Conservation (phyloP, 2,329 filamentous ascomycete genomes). For the Ophiobolus disseminans region DNA sequence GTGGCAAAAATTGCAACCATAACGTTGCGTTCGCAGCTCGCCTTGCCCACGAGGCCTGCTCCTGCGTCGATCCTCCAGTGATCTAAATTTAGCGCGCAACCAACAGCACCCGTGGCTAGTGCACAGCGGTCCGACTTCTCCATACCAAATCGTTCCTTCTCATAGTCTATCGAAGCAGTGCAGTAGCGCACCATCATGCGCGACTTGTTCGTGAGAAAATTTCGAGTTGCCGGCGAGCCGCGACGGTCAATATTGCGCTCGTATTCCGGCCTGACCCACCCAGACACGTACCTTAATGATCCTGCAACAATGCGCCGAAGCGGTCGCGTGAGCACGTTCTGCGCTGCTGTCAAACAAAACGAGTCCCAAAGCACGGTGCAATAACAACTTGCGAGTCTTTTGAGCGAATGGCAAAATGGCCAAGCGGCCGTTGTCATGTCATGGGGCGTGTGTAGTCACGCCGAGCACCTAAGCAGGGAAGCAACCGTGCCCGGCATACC, state of each 20-base stretch:
- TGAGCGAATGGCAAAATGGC: too few species aligned
- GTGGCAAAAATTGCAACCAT: neutral
- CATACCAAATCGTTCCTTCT: neutral
- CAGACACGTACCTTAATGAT: neutral
- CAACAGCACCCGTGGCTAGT: too few species aligned
- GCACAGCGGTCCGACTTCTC: neutral
- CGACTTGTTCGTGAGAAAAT: neutral
- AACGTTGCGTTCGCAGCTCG: neutral
- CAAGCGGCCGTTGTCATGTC: too few species aligned
- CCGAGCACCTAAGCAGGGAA: neutral
- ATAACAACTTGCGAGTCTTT: too few species aligned
- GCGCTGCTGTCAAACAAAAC: too few species aligned
- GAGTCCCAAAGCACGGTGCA: too few species aligned
- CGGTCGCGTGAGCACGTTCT: neutral
- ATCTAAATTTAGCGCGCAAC: conserved; percentile 1
- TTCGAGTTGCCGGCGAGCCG: conserved; percentile 1
- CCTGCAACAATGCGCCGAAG: neutral
- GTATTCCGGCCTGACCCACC: conserved; percentile 1
- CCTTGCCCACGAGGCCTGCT: neutral
- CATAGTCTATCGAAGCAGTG: neutral
- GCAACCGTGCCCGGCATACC: neutral
- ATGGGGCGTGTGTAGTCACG: too few species aligned
- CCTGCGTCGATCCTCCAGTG: neutral
- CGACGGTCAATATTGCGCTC: conserved; percentile 1
- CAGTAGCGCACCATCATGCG: neutral